Conservation (phyloP, 768 basidiomycete genomes). For the Lactarius vividus region DNA sequence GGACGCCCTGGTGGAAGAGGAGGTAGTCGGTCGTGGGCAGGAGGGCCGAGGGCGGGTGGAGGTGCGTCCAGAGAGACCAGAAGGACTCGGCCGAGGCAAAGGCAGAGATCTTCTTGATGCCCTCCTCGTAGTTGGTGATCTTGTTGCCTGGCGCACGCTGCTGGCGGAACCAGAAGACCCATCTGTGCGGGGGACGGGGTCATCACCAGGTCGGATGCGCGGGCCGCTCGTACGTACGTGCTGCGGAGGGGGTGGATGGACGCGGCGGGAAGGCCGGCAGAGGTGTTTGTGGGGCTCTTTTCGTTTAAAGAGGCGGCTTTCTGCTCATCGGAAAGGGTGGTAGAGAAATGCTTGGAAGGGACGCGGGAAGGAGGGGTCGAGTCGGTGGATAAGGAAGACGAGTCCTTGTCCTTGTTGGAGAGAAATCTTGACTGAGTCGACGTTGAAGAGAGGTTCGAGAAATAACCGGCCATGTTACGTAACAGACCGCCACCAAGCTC, state of each 20-base stretch:
- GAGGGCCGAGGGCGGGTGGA: slow-evolving; percentile 79
- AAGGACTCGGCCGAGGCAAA: slow-evolving; percentile 97
- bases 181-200: slow-evolving; percentile 43
- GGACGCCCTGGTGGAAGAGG: slow-evolving; percentile 82
- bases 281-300: slow-evolving; percentile 36
- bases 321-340: slow-evolving; percentile 48
- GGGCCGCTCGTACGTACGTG: slow-evolving; percentile 64
- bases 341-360: slow-evolving; percentile 76
- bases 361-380: slow-evolving; percentile 42
- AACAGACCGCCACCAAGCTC: neutral
- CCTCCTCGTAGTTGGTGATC: slow-evolving; percentile 88
- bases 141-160: slow-evolving; percentile 89
- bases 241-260: slow-evolving; percentile 75
- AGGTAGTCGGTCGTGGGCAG: slow-evolving; percentile 92
- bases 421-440: slow-evolving; percentile 62
- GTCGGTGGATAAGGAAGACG: slow-evolving; percentile 13
- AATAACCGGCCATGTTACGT: slow-evolving; percentile 63
- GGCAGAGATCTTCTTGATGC: slow-evolving; percentile 87
- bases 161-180: slow-evolving; percentile 91
- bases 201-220: neutral
- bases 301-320: slow-evolving; percentile 43
- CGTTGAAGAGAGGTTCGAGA: slow-evolving; percentile 76
- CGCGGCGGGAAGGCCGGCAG: slow-evolving; percentile 35
- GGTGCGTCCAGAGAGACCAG: slow-evolving; percentile 92
- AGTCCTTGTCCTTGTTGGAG: slow-evolving; percentile 41